Evolutionary conservation across 1,284 basidiomycete genomes (phyloP), one percentile per base, ranked within the genome.

Genomic region (Ustilago hordei): DNA sequence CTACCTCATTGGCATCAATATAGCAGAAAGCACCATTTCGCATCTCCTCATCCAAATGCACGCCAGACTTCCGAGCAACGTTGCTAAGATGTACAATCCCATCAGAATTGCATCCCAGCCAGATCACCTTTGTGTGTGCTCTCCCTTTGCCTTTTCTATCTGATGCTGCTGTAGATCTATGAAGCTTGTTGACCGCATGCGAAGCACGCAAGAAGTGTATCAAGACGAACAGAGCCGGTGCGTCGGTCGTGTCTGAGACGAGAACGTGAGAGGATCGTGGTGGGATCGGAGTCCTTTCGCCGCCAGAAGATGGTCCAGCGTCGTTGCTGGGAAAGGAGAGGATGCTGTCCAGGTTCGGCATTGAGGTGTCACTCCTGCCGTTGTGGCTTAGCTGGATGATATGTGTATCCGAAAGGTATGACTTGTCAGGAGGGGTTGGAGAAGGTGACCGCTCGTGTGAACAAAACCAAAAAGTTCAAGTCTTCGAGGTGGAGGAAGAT

Each of bases 181-280:
- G 48, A n/a, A 45, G 36, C 55, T 41, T 73, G 60, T 72, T 69
- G 19, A 58, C 9, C 2, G 62, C 59, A 50, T 74, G 65, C 2
- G 65, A 52, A 11, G 76, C 73, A 38, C 71, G 57, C 11, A 75
- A 60, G 41, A 81, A 78, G 55, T 78, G 70, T 15, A 60, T 58
- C 13, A 78, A 62, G 2, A 81, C 72, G 31, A 81, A 78, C 13
- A 72, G 39, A 17, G 73, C 79, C 3, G 79, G 76, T 11, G 75
- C 65, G 50, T 78, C 75, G 64, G 70, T 65, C 4, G 79, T 81
- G 55, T 81, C 79, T 2, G 79, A 78, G 32, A 81, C 73, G 54
- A 78, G 59, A 39, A 78, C 62, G 23, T 76, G 70, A 4, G 79
- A 70, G 28, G 78, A 76, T 19, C 48, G 28, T n/a, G 78, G 78